These are phyloP conservation scores for Saccharomycopsis javanensis DNA, from an alignment of 805 yeast genomes.

Conservation along the genomic window DNA sequence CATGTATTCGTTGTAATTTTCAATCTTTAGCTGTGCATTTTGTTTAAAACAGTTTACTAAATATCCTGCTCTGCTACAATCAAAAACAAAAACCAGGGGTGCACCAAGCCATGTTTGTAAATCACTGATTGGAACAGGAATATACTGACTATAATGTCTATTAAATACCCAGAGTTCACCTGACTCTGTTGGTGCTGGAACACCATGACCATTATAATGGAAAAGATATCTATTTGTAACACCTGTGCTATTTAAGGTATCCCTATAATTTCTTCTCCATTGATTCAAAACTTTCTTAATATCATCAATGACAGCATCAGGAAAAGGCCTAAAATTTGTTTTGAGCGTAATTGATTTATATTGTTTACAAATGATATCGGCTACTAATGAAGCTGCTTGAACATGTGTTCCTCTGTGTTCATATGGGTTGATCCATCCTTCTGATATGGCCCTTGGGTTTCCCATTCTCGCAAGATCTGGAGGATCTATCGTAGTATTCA, in stretches of 20 bases:
- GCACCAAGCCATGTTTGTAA: conserved; percentile 97
- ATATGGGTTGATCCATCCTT: conserved; percentile 90
- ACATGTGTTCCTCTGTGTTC: conserved; percentile 56
- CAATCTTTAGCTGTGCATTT: conserved; percentile 82
- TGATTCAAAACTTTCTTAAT: conserved; percentile 86
- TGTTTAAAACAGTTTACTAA: conserved; percentile 82
- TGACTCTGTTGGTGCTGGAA: conserved; percentile 90
- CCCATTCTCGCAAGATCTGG: conserved; percentile 73
- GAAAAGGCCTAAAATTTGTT: conserved; percentile 79
- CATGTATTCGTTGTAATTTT: conserved; percentile 57
- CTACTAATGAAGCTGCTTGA: conserved; percentile 85
- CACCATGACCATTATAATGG: conserved; percentile 98
- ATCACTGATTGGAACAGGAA: conserved; percentile 92
- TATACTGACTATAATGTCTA: conserved; percentile 93
- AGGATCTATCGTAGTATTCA: conserved; percentile 93
- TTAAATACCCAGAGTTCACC: conserved; percentile 99
- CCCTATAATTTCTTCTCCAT: conserved; percentile 81
- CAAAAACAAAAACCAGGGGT: conserved; percentile 90
- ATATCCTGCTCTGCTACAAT: conserved; percentile 91
- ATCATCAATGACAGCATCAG: conserved; percentile 95
- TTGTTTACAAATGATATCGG: conserved; percentile 77
- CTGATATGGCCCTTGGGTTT: conserved; percentile 83
- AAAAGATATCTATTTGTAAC: conserved; percentile 52
- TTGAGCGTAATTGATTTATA: conserved; percentile 82
- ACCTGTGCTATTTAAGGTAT: conserved; percentile 23